Evolutionary conservation across 1,284 basidiomycete species (phyloP), one percentile per base, ranked within the genome.

Genomic region (Tetrapyrgos nigripes): DNA sequence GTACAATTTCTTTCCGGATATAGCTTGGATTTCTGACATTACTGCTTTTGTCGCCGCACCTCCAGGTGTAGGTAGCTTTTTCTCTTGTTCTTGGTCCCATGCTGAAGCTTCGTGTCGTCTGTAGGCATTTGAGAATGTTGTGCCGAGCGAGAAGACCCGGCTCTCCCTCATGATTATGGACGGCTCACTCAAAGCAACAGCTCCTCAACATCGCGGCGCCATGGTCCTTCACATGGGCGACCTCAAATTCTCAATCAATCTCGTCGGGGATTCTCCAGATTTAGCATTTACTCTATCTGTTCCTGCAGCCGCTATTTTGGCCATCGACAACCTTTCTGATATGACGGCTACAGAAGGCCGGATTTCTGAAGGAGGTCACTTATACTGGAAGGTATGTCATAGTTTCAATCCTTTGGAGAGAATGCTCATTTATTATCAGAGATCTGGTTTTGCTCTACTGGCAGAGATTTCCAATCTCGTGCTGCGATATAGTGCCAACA

Each of bases 111-210:
- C 51, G n/a, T n/a, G n/a, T n/a, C 17, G 45, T 55, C 35, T 8
- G 1, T 61, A 95, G 87, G 91, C 92, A 0, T 98, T 99, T 70
- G 96, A 97, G 70, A 86, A 94, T 47, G 94, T 98, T 13, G 87
- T 95, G 21, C 97, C 97, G 0, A 96, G 86, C 61, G 96, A 98
- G 70, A 79, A 92, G 29, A 97, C 95, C 1, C 79, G 81, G 4
- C 76, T 98, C 27, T 77, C 79, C 5, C 60, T 96, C 19, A 83
- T 81, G 55, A 64, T 94, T n/a, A 63, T 78, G n/a, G 89, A 95
- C 64, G 84, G 86, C 6, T 92, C 92, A 0, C 66, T 92, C 23
- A 86, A 87, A 50, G 62, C 85, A 2, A 76, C 85, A n/a, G 83
- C 88, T 1, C 83, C 84, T 3, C 82, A 70, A 0, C 76, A 89